Base-by-base conservation (phyloP, 1,139 yeast genomes). In the Pichia inconspicua region DNA sequence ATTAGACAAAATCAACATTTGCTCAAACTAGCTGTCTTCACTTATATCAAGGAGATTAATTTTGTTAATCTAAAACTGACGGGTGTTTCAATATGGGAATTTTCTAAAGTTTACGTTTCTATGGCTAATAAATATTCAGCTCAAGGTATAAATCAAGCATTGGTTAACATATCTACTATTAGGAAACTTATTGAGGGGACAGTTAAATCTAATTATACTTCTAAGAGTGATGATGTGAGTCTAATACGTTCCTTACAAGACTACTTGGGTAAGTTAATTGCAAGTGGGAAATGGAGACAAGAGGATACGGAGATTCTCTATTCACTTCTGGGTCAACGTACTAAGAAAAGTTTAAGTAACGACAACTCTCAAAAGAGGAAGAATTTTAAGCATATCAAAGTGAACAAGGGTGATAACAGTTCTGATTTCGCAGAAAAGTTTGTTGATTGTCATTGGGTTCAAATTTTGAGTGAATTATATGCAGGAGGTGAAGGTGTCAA, bases 11-110 rank as follows among this genome's bases (percentile, higher is more conserved):
- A 82, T 58, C 73, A 80, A 37, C 67, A 68, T 12, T 50, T 62
- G 3, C 63, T 84, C 41, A 70, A 80, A 56, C 62, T 69, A 0
- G 70, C 74, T 58, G 76, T 83, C 2, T 77, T 82, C 49, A 73
- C 71, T 40, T 66, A 78, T 49, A 66, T 83, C 30, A 75, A 75
- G 53, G 63, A 63, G 37, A 72, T 74, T 55, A 83, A 87, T 43
- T 62, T 81, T 34, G 67, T 78, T 31, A 74, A 75, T 52, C 66
- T 82, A 49, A 80, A 75, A 48, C 62, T 84, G 15, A 70, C 72
- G 22, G 84, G 85, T 5, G 82, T 75, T 42, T 65, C 78, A 1
- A 62, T 79, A 0, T 84, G 92, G 92, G 67, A 82, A 54, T 74
- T 84, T 50, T 70, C 78, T 11, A 71, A 69, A 44, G 67, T 80